Evolutionary conservation across 140 eudicot genomes (phyloP).

Genomic region (Flaveria floridana): DNA sequence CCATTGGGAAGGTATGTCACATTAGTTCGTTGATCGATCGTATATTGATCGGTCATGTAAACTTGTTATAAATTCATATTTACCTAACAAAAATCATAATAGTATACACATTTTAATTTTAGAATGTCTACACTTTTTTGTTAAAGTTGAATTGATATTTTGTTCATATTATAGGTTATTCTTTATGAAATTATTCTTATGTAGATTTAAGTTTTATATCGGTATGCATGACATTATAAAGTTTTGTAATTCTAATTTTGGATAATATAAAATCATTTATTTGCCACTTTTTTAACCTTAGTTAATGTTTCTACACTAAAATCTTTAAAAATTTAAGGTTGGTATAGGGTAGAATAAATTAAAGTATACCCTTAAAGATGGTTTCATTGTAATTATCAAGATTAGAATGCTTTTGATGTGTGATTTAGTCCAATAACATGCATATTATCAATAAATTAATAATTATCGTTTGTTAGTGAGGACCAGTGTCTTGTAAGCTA

Average conservation of each 20-base stretch:
- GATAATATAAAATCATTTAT: neutral
- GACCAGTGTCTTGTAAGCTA: constrained; percentile 31
- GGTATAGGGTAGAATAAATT: constrained; percentile 6
- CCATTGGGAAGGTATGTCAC: constrained; percentile 80
- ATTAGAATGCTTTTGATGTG: constrained; percentile 25
- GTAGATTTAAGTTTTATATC: too few species aligned
- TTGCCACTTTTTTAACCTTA: neutral
- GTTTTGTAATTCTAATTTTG: too few species aligned
- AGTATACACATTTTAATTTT: neutral
- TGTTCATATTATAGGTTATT: neutral
- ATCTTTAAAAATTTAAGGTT: neutral
- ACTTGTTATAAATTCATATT: neutral
- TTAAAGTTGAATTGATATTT: neutral
- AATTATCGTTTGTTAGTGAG: constrained; percentile 19
- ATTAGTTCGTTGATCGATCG: neutral
- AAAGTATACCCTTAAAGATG: constrained; percentile 19
- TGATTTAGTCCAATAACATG: constrained; percentile 22
- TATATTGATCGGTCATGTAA: neutral
- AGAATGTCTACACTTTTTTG: neutral
- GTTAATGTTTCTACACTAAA: neutral
- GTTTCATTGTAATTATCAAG: constrained; percentile 33
- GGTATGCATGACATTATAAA: too few species aligned
- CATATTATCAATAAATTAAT: constrained; percentile 13
- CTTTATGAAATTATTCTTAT: neutral
- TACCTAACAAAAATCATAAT: neutral